Base-by-base conservation (phyloP, 305 asterid species). In the Rubia peregrina region DNA sequence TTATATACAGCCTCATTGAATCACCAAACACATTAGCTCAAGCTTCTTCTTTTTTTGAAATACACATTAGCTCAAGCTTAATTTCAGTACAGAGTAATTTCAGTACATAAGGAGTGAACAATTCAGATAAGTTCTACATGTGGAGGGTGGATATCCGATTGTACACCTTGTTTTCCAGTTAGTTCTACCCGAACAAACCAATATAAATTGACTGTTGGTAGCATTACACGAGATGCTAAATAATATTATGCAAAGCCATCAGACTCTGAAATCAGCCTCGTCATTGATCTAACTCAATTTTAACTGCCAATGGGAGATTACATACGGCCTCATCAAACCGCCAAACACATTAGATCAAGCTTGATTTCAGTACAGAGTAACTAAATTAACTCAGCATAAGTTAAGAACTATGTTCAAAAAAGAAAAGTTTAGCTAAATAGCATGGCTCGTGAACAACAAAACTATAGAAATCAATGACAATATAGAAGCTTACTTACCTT, bases 401-500 rank as follows among this genome's bases (percentile, higher is more conserved):
- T 57, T 8, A 53, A 53, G 14, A 16, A 16, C 5, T 61, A 30
- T 5, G 14, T 26, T 33, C 40, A 40, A 36, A 33, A 33, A 61
- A 14, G 4, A 11, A 13, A 42, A 43, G 4, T 30, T 9, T 7
- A 57, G 48, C 24, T 13, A 7, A 16, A 60, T 7, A 55, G 24
- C 42, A 46, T 21, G 70, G 30, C 12, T 10, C 41, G 14, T n/a
- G 68, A 57, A n/a, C 3, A 69, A 41, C 38, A 22, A 10, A 70
- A 73, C 13, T 46, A 40, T 10, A 16, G 42, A n/a, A 40, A 72
- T 46, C 14, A 68, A 48, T 19, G 2, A 30, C 63, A 13, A 17
- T 7, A 48, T 16, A 13, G 55, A 63, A 55, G 14, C 22, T 9
- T 22, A 55, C 77, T 51, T 46, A 77, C 80, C 80, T 73, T 36